These are phyloP conservation scores for Caryopteris hybrid DNA, from an alignment of 305 asterid genomes.

Conservation along the genomic window DNA sequence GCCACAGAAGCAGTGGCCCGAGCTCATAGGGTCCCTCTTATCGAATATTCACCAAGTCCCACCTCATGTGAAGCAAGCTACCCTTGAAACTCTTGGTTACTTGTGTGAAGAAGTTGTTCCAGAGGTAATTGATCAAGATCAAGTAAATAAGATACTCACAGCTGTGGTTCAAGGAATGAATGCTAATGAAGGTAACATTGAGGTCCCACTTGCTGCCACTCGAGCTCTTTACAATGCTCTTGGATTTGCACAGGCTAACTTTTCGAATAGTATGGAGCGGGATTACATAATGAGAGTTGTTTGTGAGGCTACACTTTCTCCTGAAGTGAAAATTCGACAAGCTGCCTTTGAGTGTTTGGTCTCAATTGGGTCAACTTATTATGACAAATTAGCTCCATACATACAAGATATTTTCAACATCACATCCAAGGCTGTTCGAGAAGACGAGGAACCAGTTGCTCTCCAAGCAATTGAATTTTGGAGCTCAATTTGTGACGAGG, in stretches of 20 bases:
- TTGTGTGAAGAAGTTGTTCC: conserved; percentile 81
- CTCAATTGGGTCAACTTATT: conserved; percentile 68
- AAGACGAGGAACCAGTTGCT: conserved; percentile 78
- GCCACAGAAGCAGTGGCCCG: conserved; percentile 87
- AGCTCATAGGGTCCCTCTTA: conserved; percentile 60
- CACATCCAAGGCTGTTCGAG: conserved; percentile 69
- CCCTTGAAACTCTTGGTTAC: conserved; percentile 78
- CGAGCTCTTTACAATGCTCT: conserved; percentile 78
- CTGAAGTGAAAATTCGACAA: conserved; percentile 69
- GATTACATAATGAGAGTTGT: conserved; percentile 88
- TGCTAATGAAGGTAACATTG: conserved; percentile 53
- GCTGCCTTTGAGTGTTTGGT: conserved; percentile 87
- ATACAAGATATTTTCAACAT: conserved; percentile 63
- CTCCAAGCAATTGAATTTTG: conserved; percentile 90
- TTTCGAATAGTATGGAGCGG: conserved; percentile 79
- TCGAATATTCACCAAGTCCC: conserved; percentile 67
- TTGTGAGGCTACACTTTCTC: conserved; percentile 73
- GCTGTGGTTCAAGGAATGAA: conserved; percentile 94
- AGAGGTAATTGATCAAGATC: conserved; percentile 74
- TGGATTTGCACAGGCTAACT: conserved; percentile 79
- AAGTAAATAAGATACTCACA: conserved; percentile 76
- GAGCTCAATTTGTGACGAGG: conserved; percentile 84
- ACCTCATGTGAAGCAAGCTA: conserved; percentile 74
- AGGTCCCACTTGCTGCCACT: conserved; percentile 81
- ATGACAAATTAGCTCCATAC: conserved; percentile 64